Conservation (phyloP, 1,139 yeast species). For the Kurtzmaniella natalensis region DNA sequence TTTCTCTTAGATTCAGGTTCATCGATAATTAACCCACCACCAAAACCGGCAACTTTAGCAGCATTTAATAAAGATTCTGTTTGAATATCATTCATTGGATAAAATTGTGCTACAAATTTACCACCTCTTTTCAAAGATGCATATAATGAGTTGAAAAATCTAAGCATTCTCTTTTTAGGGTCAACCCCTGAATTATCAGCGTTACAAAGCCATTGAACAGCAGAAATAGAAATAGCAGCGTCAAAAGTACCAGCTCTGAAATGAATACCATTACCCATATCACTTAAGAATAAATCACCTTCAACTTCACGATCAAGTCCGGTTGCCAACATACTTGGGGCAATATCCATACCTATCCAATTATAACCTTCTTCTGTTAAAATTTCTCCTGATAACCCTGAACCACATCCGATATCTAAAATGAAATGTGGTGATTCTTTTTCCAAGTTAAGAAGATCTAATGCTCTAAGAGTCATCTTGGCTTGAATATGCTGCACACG, state of each 20-base stretch:
- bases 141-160: conserved; percentile 84
- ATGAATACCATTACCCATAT: conserved; percentile 92
- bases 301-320: conserved; percentile 89
- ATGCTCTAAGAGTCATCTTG: conserved; percentile 90
- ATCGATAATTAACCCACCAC: conserved; percentile 92
- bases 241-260: conserved; percentile 96
- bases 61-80: conserved; percentile 72
- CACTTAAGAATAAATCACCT: conserved; percentile 88
- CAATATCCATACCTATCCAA: conserved; percentile 96
- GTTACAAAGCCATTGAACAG: conserved; percentile 96
- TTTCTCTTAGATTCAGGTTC: conserved; percentile 91
- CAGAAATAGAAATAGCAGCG: conserved; percentile 93
- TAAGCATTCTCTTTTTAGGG: conserved; percentile 77
- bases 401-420: conserved; percentile 95
- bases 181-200: conserved; percentile 83
- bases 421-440: conserved; percentile 64
- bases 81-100: conserved; percentile 87
- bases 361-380: conserved; percentile 88
- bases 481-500: conserved; percentile 99
- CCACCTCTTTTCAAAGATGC: conserved; percentile 91
- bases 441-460: conserved; percentile 73
- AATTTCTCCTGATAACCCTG: conserved; percentile 93
- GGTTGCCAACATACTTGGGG: conserved; percentile 94
- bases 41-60: conserved; percentile 93
- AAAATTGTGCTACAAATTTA: conserved; percentile 94